Evolutionary conservation across 139 green algal genomes (phyloP), one percentile per base, ranked within the genome.

Genomic region (Yamagishiella unicocca): DNA sequence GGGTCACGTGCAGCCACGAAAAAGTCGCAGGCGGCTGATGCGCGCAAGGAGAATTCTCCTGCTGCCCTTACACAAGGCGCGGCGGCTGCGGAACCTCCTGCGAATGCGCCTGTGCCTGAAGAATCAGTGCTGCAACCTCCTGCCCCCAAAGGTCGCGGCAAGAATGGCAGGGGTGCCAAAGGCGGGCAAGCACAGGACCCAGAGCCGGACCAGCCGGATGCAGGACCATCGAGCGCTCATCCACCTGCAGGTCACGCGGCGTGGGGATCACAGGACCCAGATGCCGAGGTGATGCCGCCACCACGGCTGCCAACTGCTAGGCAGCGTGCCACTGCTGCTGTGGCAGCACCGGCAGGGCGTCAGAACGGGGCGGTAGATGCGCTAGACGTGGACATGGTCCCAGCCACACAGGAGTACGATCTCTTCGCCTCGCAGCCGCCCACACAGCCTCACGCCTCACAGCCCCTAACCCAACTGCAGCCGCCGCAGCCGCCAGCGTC

Each of bases 381-480:
- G 50, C 14, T 25, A 12, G 50, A 58, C 58, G 58, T n/a, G 58
- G 43, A 27, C 10, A 62, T 67, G 46, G 46, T 45, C 9, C 46
- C 74, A 17, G 46, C 43, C 0, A 70, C 75, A 0, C 74, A 83
- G 75, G 77, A 84, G 17, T 37, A 12, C 5, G 55, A 84, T 25
- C 27, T 84, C 25, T 2, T 5, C 3, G 74, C 74, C 14, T 68
- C 74, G 3, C 74, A 82, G 50, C 46, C 4, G 46, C 74, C 74
- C 31, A 82, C 46, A 33, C 46, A 67, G 21, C 42, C 31, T 12
- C 37, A 53, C 0, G 24, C 6, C 22, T 70, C 75, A 24, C 53
- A 83, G 53, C 75, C 53, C 8, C 25, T 38, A 8, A 84, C 77
- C 25, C 77, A 73, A 27, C 45, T 55, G 77, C 77, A 84, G 55